Conservation (phyloP, 2,329 filamentous ascomycete species). For the Hypoxylon rubiginosum region DNA sequence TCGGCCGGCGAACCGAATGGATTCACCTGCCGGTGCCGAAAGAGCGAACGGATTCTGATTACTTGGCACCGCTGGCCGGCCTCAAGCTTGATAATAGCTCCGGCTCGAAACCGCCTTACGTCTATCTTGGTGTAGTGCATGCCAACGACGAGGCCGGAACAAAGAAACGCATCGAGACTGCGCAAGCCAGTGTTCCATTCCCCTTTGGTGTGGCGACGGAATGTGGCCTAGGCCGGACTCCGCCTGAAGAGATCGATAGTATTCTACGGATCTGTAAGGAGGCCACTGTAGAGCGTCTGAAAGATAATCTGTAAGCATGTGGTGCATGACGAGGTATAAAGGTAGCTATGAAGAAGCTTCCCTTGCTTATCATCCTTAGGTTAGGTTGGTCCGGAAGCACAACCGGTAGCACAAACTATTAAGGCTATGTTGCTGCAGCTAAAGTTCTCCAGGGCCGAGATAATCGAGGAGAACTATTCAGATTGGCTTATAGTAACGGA, state of each 20-base stretch:
- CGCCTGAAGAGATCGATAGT: conserved; percentile 44
- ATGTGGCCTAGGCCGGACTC: conserved; percentile 46
- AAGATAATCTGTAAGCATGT: neutral
- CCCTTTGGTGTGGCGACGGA: conserved; percentile 46
- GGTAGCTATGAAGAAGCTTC: no score
- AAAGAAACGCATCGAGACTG: conserved; percentile 43
- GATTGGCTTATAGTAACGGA: no score
- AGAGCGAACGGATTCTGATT: conserved; percentile 40
- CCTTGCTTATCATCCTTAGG: no score
- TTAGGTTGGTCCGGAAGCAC: no score
- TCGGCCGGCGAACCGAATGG: conserved; percentile 42
- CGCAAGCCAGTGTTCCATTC: conserved; percentile 41
- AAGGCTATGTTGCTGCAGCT: no score
- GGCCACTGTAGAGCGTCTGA: conserved; percentile 27
- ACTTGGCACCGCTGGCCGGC: conserved; percentile 40
- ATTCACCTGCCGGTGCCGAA: conserved; percentile 49
- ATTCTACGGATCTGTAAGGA: conserved; percentile 44
- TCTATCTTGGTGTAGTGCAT: conserved; percentile 47
- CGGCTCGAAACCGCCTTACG: conserved; percentile 28
- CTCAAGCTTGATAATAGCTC: conserved; percentile 37
- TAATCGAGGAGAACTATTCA: no score
- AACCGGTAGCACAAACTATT: no score
- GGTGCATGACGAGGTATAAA: no score
- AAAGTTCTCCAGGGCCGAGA: no score
- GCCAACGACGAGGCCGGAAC: conserved; percentile 45